phyloP scores from a whole-genome alignment of 108 stramenopile genomes.

The Nitzschia sp. region DNA sequence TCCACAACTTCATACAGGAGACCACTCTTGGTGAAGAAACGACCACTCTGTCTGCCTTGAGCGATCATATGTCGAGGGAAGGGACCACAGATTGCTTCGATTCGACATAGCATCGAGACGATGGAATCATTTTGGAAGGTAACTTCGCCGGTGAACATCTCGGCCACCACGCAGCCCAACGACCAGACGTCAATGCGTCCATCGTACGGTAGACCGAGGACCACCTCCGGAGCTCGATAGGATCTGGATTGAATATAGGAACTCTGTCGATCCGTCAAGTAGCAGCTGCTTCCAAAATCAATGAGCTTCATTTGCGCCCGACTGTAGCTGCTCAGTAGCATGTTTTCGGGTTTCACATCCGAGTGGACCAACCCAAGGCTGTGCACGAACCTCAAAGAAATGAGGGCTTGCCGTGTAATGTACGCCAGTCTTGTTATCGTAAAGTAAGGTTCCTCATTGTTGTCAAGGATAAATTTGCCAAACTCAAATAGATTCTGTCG shows the following conservation, averaged over 20 bases:
- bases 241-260: slow-evolving; percentile 96
- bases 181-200: slow-evolving; percentile 95
- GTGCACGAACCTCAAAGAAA: slow-evolving; percentile 93
- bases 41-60: slow-evolving; percentile 79
- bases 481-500: slow-evolving; percentile 97
- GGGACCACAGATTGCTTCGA: slow-evolving; percentile 91
- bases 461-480: slow-evolving; percentile 82
- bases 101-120: slow-evolving; percentile 92
- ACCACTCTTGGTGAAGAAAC: slow-evolving; percentile 89
- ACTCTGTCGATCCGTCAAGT: slow-evolving; percentile 91
- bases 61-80: slow-evolving; percentile 91
- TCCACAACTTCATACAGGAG: slow-evolving; percentile 83
- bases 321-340: slow-evolving; percentile 83
- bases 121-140: slow-evolving; percentile 93
- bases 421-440: slow-evolving; percentile 84
- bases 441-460: slow-evolving; percentile 87
- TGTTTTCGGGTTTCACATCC: slow-evolving; percentile 99
- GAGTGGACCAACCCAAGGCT: slow-evolving; percentile 92
- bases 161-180: slow-evolving; percentile 94
- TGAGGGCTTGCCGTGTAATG: slow-evolving; percentile 84
- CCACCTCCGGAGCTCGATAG: slow-evolving; percentile 98
- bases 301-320: slow-evolving; percentile 92
- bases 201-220: slow-evolving; percentile 90
- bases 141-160: slow-evolving; percentile 93
- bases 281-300: slow-evolving; percentile 98